Percentiles rank a stretch among this genome's conserved stretches.
Conservation (phyloP, 495 filamentous ascomycete species). For the Annulohypoxylon moriforme region DNA sequence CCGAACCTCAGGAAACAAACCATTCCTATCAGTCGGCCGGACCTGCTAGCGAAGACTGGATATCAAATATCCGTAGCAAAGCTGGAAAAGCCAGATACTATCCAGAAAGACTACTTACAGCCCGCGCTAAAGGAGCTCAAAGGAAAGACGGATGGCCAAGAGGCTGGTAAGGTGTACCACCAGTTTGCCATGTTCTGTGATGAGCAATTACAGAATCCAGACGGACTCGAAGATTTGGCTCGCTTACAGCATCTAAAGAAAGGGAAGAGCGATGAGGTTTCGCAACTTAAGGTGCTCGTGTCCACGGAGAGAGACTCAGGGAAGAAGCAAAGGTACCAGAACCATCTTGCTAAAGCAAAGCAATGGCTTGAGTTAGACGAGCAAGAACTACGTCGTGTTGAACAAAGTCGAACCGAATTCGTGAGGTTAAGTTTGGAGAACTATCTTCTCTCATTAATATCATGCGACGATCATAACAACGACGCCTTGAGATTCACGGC, state of each 20-base stretch:
- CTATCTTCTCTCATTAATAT: slow-evolving; percentile 84
- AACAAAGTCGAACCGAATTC: slow-evolving; percentile 79
- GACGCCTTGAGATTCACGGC: slow-evolving; percentile 95
- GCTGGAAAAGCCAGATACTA: slow-evolving; percentile 90
- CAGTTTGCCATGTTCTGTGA: slow-evolving; percentile 97
- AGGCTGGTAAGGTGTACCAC: slow-evolving; percentile 89
- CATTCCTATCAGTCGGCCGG: slow-evolving; percentile 77
- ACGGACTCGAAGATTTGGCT: slow-evolving; percentile 84
- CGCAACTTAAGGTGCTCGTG: slow-evolving; percentile 69
- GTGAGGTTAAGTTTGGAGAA: slow-evolving; percentile 90
- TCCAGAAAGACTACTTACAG: slow-evolving; percentile 83
- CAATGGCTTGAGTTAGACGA: slow-evolving; percentile 91
- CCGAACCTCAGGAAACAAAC: slow-evolving; percentile 74
- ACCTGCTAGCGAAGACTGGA: slow-evolving; percentile 86
- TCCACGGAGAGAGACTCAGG: slow-evolving; percentile 54
- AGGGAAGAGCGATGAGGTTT: slow-evolving; percentile 81
- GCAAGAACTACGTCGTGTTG: slow-evolving; percentile 82
- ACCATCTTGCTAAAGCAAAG: slow-evolving; percentile 70
- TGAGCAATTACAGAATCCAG: slow-evolving; percentile 85
- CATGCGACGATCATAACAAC: slow-evolving; percentile 88
- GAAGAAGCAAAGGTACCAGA: slow-evolving; percentile 51
- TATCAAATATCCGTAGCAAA: slow-evolving; percentile 90
- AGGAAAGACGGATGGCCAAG: slow-evolving; percentile 72
- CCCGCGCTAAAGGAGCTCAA: slow-evolving; percentile 84
- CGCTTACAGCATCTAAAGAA: slow-evolving; percentile 82